Evolutionary conservation across 306 rosid genomes (phyloP), one percentile per base, ranked within the genome.

Genomic region (Herpetospermum pedunculosum): DNA sequence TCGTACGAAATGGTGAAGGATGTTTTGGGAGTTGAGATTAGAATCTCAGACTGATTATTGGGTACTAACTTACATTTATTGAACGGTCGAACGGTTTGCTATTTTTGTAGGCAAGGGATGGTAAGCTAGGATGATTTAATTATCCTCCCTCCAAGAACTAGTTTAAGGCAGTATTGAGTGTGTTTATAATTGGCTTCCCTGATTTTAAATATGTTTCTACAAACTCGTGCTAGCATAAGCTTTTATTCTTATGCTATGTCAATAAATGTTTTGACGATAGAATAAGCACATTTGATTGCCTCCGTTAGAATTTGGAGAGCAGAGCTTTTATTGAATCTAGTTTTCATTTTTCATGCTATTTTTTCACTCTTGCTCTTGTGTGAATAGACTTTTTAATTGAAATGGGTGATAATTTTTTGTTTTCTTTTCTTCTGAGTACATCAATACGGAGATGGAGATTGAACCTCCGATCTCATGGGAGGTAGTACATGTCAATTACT

Each of bases 1-100:
- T 54, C 97, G 9, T 94, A 94, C 3, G 99, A 94, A 87, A 55
- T 83, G 92, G 96, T 94, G 87, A 94, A 94, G 89, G 99, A 94
- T 75, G 41, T 94, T 80, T 80, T 94, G 84, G 99, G 99, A 81
- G 97, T 94, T 21, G 99, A 94, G 88, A 85, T 94, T 83, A 86
- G 96, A 76, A 91, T 94, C 82, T 91, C 99, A 9, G 99, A 94
- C 76, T 94, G 75, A 87, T 77, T 79, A 52, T 55, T 55, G 25
- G 72, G 38, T 52, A 63, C 70, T 73, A 52, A 48, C 8, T 26
- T 59, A 81, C 68, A 81, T 49, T 72, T 74, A 64, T 75, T 71
- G 67, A 53, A 68, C 64, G 9, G 81, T 57, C 69, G 67, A 55
- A 67, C 59, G 12, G 81, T 65, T 74, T 87, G 88, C 84, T 81